These are phyloP conservation scores for Melastoma malabathricum DNA, from an alignment of 345 rosid genomes.

Conservation along the genomic window DNA sequence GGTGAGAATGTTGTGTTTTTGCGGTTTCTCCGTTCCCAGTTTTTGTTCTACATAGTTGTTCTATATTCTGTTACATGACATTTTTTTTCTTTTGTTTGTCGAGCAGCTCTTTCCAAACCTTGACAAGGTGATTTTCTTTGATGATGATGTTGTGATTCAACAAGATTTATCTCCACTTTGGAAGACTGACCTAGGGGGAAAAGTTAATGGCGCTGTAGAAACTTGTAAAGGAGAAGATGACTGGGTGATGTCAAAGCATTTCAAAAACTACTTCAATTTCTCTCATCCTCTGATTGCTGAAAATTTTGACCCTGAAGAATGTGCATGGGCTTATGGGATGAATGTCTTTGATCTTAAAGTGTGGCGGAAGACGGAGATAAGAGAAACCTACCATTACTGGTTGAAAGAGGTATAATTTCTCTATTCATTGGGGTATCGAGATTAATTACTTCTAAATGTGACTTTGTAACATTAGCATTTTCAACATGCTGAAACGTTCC, in stretches of 20 bases:
- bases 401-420: conserved; percentile 58
- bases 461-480: too few relatives aligned
- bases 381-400: conserved; percentile 94
- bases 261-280: conserved; percentile 96
- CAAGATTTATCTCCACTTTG: conserved; percentile 85
- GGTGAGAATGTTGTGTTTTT: neutral
- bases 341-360: conserved; percentile 80
- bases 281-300: conserved; percentile 86
- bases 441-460: neutral
- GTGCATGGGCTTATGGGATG: conserved; percentile 99
- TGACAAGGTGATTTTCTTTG: conserved; percentile 88
- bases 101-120: conserved; percentile 92
- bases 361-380: conserved; percentile 80
- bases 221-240: conserved; percentile 94
- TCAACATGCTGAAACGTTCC: too few relatives aligned
- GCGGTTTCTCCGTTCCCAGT: neutral
- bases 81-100: conserved; percentile 10
- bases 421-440: neutral
- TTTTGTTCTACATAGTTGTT: neutral
- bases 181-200: conserved; percentile 80
- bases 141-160: conserved; percentile 93
- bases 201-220: conserved; percentile 98
- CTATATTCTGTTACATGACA: neutral
- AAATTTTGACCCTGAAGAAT: conserved; percentile 79
- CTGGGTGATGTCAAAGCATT: conserved; percentile 97